A percentile compares a stretch with the other conserved stretches of the same genome.
Evolutionary conservation across 306 rosid species (phyloP).

Genomic region (Cucumis melo): DNA sequence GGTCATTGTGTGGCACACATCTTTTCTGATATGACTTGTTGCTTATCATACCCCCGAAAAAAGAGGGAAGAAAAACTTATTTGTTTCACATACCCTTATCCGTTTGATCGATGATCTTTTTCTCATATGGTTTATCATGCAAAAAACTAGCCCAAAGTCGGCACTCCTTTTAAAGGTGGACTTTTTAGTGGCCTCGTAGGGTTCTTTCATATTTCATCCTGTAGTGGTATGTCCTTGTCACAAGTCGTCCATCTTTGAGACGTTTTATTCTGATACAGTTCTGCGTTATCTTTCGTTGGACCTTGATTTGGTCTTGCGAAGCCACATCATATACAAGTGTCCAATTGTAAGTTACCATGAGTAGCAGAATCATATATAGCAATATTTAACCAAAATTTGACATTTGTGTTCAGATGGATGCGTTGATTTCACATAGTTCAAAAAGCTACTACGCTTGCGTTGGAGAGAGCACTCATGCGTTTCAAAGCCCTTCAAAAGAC

Average conservation of each 20-base stretch:
- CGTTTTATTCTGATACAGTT: background rate
- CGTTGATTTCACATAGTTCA: constrained; percentile 85
- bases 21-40: background rate
- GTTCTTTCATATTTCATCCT: background rate
- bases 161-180: background rate
- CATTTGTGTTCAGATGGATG: constrained; percentile 67
- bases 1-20: background rate
- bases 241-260: background rate
- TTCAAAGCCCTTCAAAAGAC: constrained; percentile 98
- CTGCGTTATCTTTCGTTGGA: background rate
- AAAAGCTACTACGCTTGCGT: constrained; percentile 97
- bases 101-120: background rate
- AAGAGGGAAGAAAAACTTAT: background rate
- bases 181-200: background rate
- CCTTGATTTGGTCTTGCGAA: background rate
- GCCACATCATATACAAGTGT: background rate
- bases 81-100: background rate
- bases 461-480: constrained; percentile 98
- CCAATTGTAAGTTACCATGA: background rate
- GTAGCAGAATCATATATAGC: background rate
- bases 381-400: background rate
- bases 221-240: background rate
- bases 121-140: background rate
- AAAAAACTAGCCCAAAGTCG: background rate
- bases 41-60: background rate